Conservation (phyloP, 306 rosid genomes). For the Betula pendula region DNA sequence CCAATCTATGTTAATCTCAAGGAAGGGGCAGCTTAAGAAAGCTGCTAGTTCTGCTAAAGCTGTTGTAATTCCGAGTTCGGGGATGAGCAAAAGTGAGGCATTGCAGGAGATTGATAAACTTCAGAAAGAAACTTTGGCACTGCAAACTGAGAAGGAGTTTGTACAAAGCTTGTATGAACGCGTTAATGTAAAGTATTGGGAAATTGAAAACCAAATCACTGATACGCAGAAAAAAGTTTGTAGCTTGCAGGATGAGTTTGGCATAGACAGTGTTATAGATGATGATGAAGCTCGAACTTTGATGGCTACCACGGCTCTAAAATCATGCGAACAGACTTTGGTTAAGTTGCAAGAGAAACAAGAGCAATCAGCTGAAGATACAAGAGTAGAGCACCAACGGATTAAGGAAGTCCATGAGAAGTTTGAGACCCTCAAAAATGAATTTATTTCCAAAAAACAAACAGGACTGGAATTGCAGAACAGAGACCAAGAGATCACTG, state of each 20-base stretch:
- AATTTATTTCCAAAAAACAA: conserved; percentile 31
- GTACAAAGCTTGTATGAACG: conserved; percentile 71
- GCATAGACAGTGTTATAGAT: conserved; percentile 47
- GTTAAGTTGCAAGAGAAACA: conserved; percentile 54
- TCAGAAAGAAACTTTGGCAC: conserved; percentile 71
- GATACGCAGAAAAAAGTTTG: conserved; percentile 64
- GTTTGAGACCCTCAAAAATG: conserved; percentile 46
- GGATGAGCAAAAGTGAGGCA: conserved; percentile 64
- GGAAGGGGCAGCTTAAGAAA: conserved; percentile 42
- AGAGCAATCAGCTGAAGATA: conserved; percentile 54
- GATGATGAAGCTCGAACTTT: conserved; percentile 77
- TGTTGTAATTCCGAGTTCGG: conserved; percentile 40
- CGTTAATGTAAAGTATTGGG: conserved; percentile 70
- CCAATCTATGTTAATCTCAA: conserved; percentile 50
- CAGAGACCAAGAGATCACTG: conserved; percentile 33
- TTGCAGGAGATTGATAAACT: conserved; percentile 59
- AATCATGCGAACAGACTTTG: conserved; percentile 70
- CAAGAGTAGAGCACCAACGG: conserved; percentile 44
- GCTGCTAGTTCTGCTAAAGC: conserved; percentile 36
- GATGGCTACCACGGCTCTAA: conserved; percentile 81
- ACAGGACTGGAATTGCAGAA: conserved; percentile 23
- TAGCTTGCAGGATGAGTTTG: conserved; percentile 71
- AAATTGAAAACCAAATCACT: conserved; percentile 59
- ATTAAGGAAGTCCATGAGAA: conserved; percentile 48
- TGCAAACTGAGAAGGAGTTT: conserved; percentile 91